A percentile compares a stretch with the other conserved stretches of the same genome.
Conservation (phyloP, 768 basidiomycete species). For the Rhodotorula graminis region DNA sequence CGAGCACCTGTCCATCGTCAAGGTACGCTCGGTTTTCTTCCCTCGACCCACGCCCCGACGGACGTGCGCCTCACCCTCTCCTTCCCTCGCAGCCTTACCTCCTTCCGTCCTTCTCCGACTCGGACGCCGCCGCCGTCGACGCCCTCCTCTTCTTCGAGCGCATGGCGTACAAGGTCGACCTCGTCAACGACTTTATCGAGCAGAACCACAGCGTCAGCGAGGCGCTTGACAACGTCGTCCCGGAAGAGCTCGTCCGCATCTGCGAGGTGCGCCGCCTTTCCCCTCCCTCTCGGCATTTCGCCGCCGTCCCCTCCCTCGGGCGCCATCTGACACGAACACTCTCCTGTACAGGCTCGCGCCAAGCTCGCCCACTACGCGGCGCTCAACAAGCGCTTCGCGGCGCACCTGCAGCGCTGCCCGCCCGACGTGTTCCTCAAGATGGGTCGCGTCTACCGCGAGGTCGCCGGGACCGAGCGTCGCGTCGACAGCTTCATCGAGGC, state of each 20-base stretch:
- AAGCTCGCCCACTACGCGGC: conserved; percentile 73
- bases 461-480: conserved; percentile 80
- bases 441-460: conserved; percentile 75
- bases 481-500: conserved; percentile 87
- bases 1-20: conserved; percentile 75
- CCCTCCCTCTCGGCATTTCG: too few relatives aligned
- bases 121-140: conserved; percentile 79
- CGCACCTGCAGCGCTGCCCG: conserved; percentile 72
- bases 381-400: conserved; percentile 83
- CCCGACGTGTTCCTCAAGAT: conserved; percentile 79
- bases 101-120: conserved; percentile 81
- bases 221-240: conserved; percentile 71
- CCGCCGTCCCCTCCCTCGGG: background rate
- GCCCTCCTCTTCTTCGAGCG: conserved; percentile 92
- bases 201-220: conserved; percentile 79
- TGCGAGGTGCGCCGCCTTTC: conserved; percentile 66
- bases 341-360: conserved; percentile 63
- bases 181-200: conserved; percentile 75
- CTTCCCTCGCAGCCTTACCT: conserved; percentile 65
- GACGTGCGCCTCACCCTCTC: background rate
- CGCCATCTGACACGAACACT: background rate
- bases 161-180: conserved; percentile 75
- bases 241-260: conserved; percentile 81
- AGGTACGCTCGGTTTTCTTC: conserved; percentile 52
- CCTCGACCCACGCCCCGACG: background rate